Base-by-base conservation (phyloP, 768 basidiomycete species). In the Calocera viscosa region DNA sequence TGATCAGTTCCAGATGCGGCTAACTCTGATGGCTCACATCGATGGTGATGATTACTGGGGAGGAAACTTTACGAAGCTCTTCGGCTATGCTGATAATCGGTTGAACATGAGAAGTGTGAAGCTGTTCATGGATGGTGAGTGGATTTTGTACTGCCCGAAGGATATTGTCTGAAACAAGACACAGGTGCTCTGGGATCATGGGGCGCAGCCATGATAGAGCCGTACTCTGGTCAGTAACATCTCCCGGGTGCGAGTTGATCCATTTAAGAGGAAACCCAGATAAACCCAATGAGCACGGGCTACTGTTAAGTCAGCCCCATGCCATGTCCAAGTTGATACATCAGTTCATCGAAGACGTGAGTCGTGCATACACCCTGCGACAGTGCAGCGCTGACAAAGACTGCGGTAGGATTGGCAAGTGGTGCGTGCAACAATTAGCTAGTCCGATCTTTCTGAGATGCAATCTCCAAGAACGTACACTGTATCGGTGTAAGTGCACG, bases 151-250 rank as follows among this genome's bases (percentile, higher is more conserved):
- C 68, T 39, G 19, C 11, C 19, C 22, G 47, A 12, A 16, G 66
- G 41, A 68, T 72, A 22, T 74, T 63, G 33, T 17, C 38, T 66
- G 2, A 35, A 34, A 5, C 2, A 64, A 1, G 67, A 38, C 66
- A 3, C 65, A 88, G 88, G 94, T 43, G 94, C 94, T 0, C 82
- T 98, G 2, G 92, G 95, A 0, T 91, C 89, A 1, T 91, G 90
- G 81, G 94, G 95, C 7, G 94, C 95, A 0, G 94, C 95, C 0
- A 80, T 98, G 66, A 77, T 90, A 3, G 82, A 87, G 63, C 90
- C 92, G 19, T 98, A 96, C 74, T 82, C 85, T 0, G 77, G 68
- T 66, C 32, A 63, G 26, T 2, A 14, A 26, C n/a, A 0, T 30
- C 26, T 3, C 1, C 24, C 26, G 1, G 3, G 2, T 0, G 49